Conservation (phyloP, 768 basidiomycete species). For the Termitomyces sp. region DNA sequence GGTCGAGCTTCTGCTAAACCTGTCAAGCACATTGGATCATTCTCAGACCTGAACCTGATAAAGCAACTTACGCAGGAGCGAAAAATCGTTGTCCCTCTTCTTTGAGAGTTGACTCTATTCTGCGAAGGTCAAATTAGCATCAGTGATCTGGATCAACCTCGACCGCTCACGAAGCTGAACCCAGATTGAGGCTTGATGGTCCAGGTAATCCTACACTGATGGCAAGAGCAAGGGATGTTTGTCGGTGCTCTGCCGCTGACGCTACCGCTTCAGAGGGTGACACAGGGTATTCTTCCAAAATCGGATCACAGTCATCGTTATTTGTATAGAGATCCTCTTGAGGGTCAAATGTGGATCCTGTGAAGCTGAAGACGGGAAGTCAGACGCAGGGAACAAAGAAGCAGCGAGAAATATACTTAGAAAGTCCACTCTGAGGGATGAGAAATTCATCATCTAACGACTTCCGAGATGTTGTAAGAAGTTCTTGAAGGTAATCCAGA, state of each 20-base stretch:
- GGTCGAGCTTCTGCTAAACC: neutral
- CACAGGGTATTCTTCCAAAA: neutral
- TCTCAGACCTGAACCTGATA: neutral
- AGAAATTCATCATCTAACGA: neutral
- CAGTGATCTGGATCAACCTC: neutral
- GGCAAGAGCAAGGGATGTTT: conserved; percentile 1
- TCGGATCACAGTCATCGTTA: neutral
- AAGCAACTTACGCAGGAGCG: neutral
- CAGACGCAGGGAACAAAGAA: neutral
- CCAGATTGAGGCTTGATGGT: neutral
- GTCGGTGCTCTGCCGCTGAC: conserved; percentile 1
- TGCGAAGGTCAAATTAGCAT: neutral
- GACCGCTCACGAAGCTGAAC: neutral
- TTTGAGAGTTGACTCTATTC: neutral
- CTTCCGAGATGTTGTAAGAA: conserved; percentile 27
- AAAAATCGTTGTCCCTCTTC: neutral
- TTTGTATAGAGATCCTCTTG: neutral
- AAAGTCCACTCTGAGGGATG: neutral
- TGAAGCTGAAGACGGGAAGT: neutral
- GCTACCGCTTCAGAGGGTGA: neutral
- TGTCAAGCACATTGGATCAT: neutral
- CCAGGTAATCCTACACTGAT: conserved; percentile 9
- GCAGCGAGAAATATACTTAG: neutral
- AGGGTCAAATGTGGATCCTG: neutral
- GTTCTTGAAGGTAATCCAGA: conserved; percentile 37